A percentile compares a stretch with the other conserved stretches of the same genome.
phyloP scores from a whole-genome alignment of 2,329 filamentous ascomycete genomes.

The Hortaea werneckii region DNA sequence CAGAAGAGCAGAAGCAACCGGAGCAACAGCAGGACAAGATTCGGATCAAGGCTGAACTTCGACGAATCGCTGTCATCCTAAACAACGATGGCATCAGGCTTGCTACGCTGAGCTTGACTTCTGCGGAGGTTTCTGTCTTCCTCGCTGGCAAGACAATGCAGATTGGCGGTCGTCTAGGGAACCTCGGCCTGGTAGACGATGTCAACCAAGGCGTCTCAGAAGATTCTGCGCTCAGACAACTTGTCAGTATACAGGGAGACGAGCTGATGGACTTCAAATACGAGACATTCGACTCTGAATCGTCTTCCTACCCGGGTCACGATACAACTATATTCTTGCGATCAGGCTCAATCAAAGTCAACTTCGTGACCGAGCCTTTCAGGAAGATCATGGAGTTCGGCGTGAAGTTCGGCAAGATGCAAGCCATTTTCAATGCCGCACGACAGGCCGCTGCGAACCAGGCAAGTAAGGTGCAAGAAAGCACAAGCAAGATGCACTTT shows the following conservation, averaged over 20 bases:
- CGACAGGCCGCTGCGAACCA: conserved; percentile 89
- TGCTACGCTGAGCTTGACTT: conserved; percentile 84
- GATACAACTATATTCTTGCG: conserved; percentile 84
- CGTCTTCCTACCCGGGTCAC: conserved; percentile 78
- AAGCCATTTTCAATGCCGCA: conserved; percentile 95
- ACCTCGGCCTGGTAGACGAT: conserved; percentile 83
- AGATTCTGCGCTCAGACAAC: conserved; percentile 68
- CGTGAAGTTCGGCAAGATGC: conserved; percentile 99
- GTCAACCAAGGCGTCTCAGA: conserved; percentile 81
- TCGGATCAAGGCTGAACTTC: conserved; percentile 83
- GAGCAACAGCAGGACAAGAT: conserved; percentile 55
- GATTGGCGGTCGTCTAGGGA: conserved; percentile 75
- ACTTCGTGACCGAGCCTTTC: conserved; percentile 95
- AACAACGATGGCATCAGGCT: conserved; percentile 96
- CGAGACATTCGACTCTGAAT: conserved; percentile 77
- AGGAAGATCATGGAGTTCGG: conserved; percentile 96
- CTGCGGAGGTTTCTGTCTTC: conserved; percentile 84
- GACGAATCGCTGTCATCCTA: conserved; percentile 84
- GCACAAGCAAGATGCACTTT: conserved; percentile 81
- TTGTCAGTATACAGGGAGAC: conserved; percentile 90
- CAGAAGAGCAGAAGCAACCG: conserved; percentile 25
- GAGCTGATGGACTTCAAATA: conserved; percentile 96
- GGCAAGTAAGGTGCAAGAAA: conserved; percentile 86
- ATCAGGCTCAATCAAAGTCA: conserved; percentile 90
- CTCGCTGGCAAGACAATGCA: conserved; percentile 78